Conservation (phyloP, 2,329 filamentous ascomycete genomes). For the Neofusicoccum umdonicola region DNA sequence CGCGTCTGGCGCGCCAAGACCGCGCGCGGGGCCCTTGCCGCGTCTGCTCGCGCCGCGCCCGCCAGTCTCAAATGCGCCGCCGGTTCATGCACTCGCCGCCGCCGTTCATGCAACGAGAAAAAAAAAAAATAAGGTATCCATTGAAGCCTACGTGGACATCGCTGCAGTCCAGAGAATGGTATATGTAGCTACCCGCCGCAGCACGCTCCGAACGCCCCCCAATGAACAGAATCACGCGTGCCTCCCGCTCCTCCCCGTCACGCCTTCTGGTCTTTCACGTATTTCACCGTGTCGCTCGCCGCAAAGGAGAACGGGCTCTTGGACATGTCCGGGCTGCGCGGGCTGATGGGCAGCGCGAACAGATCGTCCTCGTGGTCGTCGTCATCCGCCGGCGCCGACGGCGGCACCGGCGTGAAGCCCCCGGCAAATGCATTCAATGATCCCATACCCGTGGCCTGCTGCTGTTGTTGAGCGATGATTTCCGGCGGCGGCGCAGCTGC, state of each 20-base stretch:
- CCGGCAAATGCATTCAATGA: constrained; percentile 46
- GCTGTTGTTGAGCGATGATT: constrained; percentile 36
- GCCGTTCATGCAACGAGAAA: neutral
- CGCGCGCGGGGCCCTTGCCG: neutral
- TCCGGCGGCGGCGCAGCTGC: constrained; percentile 37
- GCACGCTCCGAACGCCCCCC: constrained; percentile 4
- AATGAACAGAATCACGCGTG: neutral
- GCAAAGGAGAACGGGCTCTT: constrained; percentile 74
- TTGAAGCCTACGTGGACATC: constrained; percentile 13
- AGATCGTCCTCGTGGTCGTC: constrained; percentile 72
- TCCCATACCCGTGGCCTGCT: constrained; percentile 37
- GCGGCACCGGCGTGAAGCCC: constrained; percentile 16
- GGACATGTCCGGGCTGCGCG: constrained; percentile 79
- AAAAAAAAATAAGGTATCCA: constrained; percentile 4
- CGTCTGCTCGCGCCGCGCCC: neutral
- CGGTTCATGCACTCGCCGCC: neutral
- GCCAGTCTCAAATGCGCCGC: neutral
- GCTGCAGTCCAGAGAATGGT: constrained; percentile 9
- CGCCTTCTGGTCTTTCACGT: constrained; percentile 29
- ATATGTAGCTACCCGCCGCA: constrained; percentile 12
- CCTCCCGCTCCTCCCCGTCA: constrained; percentile 20
- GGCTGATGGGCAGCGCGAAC: constrained; percentile 84
- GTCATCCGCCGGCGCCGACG: constrained; percentile 33
- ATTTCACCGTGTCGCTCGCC: constrained; percentile 33
- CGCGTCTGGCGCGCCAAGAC: neutral